A percentile compares a stretch with the other conserved stretches of the same genome.
Conservation (phyloP, 140 eudicot genomes). For the Oenanthe javanica region DNA sequence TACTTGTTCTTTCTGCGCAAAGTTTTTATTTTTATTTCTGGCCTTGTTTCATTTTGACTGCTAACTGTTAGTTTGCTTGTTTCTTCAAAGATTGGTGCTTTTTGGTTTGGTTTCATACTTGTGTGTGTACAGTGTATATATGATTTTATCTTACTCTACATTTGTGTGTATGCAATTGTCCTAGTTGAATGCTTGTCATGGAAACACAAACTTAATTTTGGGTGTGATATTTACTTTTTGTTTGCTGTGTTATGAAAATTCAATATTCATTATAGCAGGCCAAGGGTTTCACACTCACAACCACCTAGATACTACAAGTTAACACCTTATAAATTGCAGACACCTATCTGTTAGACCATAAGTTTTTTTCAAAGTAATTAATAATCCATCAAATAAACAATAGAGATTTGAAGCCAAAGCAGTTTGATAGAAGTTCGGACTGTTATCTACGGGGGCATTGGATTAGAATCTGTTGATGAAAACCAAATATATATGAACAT, state of each 20-base stretch:
- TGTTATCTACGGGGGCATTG: neutral
- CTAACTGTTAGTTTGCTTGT: neutral
- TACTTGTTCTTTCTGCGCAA: neutral
- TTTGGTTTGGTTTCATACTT: neutral
- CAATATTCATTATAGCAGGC: neutral
- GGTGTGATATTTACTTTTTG: neutral
- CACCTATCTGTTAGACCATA: neutral
- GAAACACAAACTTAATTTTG: too few species aligned
- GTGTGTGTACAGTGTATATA: neutral
- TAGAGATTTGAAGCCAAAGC: neutral
- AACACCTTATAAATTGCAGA: too few species aligned
- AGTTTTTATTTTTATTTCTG: neutral
- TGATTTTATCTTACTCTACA: neutral
- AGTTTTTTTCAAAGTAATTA: neutral
- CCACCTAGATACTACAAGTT: neutral
- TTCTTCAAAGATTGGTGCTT: neutral
- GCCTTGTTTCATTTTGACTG: neutral
- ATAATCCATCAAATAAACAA: neutral
- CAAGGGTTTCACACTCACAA: too few species aligned
- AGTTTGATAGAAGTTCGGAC: neutral
- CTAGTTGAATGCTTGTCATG: neutral
- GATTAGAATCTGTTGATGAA: neutral
- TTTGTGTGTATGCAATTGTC: neutral
- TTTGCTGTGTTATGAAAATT: neutral
- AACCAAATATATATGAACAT: neutral